Percentiles rank a stretch among this genome's conserved stretches.
Evolutionary conservation across 495 filamentous ascomycete species (phyloP).

Genomic region (Aspergillus nanangensis): DNA sequence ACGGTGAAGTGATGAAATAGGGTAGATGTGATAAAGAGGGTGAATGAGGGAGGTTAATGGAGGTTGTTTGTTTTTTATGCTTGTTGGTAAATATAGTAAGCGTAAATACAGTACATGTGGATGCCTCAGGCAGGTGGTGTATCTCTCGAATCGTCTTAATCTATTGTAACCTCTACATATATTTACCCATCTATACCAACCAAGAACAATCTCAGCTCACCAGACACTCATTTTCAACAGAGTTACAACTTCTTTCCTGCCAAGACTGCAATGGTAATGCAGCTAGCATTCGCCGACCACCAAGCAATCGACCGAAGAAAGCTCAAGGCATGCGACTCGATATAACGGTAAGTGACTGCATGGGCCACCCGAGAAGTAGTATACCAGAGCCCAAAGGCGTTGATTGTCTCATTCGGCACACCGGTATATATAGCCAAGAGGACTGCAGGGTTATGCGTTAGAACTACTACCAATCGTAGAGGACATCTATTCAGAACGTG

Average conservation of each 20-base stretch:
- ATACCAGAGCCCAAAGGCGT: constrained; percentile 40
- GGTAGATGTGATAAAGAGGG: too few species aligned
- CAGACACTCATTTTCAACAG: too few species aligned
- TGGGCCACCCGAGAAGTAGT: constrained; percentile 37
- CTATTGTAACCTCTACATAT: too few species aligned
- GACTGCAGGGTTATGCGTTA: constrained; percentile 11
- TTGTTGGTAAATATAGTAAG: too few species aligned
- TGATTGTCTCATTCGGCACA: constrained; percentile 33
- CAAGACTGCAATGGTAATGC: constrained; percentile 25
- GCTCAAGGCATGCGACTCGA: constrained; percentile 28
- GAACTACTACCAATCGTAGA: background rate
- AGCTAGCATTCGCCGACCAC: constrained; percentile 45
- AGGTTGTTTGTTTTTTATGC: too few species aligned
- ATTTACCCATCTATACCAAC: too few species aligned
- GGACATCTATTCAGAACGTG: background rate
- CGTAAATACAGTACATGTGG: too few species aligned
- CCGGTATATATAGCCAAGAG: constrained; percentile 27
- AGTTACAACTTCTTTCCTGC: constrained; percentile 27
- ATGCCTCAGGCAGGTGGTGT: too few species aligned
- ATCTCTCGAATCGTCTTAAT: too few species aligned
- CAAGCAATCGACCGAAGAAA: constrained; percentile 38
- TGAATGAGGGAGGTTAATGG: too few species aligned
- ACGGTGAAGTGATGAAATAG: too few species aligned
- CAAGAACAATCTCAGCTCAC: too few species aligned
- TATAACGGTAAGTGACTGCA: constrained; percentile 33